Percentiles rank a stretch among this genome's conserved stretches.
Evolutionary conservation across 2,329 filamentous ascomycete species (phyloP).

Genomic region (Penicillium janthinellum): DNA sequence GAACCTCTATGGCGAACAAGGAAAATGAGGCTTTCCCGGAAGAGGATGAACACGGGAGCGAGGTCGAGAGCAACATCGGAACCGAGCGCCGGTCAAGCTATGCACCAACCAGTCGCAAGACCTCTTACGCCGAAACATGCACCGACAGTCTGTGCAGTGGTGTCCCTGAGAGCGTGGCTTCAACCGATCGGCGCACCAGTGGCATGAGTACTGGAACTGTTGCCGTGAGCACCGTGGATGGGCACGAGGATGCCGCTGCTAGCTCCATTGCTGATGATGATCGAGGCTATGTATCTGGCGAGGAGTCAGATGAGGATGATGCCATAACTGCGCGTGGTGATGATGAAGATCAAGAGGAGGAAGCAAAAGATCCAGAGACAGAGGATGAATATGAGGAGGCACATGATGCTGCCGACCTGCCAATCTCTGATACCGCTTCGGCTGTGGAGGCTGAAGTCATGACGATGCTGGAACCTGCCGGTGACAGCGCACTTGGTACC

Average conservation of each 20-base stretch:
- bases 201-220: slow-evolving; percentile 44
- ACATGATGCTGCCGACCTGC: slow-evolving; percentile 15
- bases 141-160: slow-evolving; percentile 45
- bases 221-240: slow-evolving; percentile 25
- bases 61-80: slow-evolving; percentile 53
- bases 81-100: slow-evolving; percentile 50
- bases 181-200: slow-evolving; percentile 43
- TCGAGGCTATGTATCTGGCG: slow-evolving; percentile 21
- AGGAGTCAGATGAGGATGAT: slow-evolving; percentile 21
- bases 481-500: slow-evolving; percentile 34
- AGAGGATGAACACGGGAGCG: slow-evolving; percentile 57
- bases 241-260: slow-evolving; percentile 28
- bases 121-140: slow-evolving; percentile 37
- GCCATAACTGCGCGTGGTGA: slow-evolving; percentile 23
- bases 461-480: slow-evolving; percentile 33
- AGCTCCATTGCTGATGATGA: slow-evolving; percentile 21
- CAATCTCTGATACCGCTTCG: slow-evolving; percentile 17
- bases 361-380: slow-evolving; percentile 15
- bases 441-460: slow-evolving; percentile 26
- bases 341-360: slow-evolving; percentile 19
- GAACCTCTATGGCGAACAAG: slow-evolving; percentile 52
- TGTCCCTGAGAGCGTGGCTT: slow-evolving; percentile 43
- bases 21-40: slow-evolving; percentile 67
- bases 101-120: slow-evolving; percentile 34
- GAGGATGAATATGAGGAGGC: slow-evolving; percentile 20